Evolutionary conservation across 2,329 filamentous ascomycete genomes (phyloP).

Genomic region (Penicillium frequentans): DNA sequence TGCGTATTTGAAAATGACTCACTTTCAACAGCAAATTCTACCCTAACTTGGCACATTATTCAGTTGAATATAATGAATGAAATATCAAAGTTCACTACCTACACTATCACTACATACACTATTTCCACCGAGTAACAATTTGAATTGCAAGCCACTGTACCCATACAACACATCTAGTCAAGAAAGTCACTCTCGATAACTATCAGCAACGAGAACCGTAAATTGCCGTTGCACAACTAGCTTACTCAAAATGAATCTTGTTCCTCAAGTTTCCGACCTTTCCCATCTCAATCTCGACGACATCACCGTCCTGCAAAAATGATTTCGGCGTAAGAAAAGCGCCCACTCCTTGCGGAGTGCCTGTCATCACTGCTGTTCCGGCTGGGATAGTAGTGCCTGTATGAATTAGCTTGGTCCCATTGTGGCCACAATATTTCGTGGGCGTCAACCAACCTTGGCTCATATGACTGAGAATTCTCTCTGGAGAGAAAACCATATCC

Average conservation of each 20-base stretch:
- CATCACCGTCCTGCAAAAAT: conserved; percentile 34
- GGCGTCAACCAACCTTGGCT: conserved; percentile 22
- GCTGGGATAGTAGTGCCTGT: conserved; percentile 47
- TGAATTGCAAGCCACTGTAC: too few species aligned
- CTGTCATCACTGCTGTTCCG: conserved; percentile 53
- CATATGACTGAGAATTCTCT: conserved; percentile 46
- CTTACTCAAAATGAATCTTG: conserved; percentile 2
- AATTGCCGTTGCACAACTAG: too few species aligned
- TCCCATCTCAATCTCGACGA: conserved; percentile 22
- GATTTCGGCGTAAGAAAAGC: conserved; percentile 28
- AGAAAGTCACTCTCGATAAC: too few species aligned
- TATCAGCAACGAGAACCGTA: too few species aligned
- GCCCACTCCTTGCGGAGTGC: conserved; percentile 47
- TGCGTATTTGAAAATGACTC: too few species aligned
- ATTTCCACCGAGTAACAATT: too few species aligned
- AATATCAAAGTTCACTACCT: too few species aligned
- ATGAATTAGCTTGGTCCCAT: neutral
- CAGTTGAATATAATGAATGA: too few species aligned
- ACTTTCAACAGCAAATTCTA: too few species aligned
- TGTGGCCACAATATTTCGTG: neutral
- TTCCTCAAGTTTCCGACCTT: conserved; percentile 14
- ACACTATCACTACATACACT: too few species aligned
- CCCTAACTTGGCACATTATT: too few species aligned
- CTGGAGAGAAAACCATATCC: conserved; percentile 50
- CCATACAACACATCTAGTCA: too few species aligned